Conservation (phyloP, 345 rosid species). For the Turnera subulata region DNA sequence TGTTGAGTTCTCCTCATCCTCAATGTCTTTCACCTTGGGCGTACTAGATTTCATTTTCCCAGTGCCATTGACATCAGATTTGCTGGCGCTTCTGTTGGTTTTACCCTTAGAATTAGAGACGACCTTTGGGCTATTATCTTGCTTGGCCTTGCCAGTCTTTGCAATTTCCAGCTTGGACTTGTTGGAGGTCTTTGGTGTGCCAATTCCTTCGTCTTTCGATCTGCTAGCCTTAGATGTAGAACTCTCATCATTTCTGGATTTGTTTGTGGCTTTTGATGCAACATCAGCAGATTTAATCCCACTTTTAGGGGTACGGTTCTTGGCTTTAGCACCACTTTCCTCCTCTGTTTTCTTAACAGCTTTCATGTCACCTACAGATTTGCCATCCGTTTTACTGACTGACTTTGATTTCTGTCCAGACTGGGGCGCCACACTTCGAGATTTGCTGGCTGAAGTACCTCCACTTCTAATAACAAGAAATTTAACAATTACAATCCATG, state of each 20-base stretch:
- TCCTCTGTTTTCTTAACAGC: conserved; percentile 31
- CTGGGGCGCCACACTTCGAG: conserved; percentile 25
- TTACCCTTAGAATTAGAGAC: conserved; percentile 30
- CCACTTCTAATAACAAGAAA: conserved; percentile 40
- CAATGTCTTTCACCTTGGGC: conserved; percentile 45
- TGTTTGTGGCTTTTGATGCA: conserved; percentile 27
- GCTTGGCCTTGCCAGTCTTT: conserved; percentile 34
- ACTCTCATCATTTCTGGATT: conserved; percentile 38
- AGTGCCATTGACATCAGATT: conserved; percentile 34
- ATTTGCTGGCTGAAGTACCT: conserved; percentile 62
- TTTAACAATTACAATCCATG: conserved; percentile 10
- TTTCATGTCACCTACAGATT: conserved; percentile 40
- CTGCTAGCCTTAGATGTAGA: conserved; percentile 29
- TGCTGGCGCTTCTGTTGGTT: conserved; percentile 34
- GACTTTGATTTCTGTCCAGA: conserved; percentile 35
- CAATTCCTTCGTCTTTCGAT: conserved; percentile 27
- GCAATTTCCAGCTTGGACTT: conserved; percentile 31
- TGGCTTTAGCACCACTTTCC: conserved; percentile 36
- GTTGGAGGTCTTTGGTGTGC: conserved; percentile 8
- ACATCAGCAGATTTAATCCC: conserved; percentile 38
- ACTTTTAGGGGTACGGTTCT: conserved; percentile 40
- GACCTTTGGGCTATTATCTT: too few relatives aligned
- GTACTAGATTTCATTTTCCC: conserved; percentile 49
- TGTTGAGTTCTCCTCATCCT: conserved; percentile 39
- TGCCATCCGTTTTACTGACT: conserved; percentile 35